Conservation (phyloP, 768 basidiomycete species). For the Collybia sordida region DNA sequence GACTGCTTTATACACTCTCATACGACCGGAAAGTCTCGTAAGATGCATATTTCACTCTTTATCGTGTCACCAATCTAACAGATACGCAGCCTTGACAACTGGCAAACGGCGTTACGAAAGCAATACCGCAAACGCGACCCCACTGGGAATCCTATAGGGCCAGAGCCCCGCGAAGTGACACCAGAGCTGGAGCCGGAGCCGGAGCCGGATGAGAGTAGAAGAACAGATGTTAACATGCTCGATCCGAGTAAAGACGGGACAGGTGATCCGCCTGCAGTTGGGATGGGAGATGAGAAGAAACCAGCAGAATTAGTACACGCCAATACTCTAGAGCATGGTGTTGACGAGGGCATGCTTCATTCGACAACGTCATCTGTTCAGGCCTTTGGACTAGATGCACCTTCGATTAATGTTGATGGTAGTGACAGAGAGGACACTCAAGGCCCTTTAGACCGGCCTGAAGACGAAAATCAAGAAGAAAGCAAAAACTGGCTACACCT, state of each 20-base stretch:
- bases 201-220: slow-evolving; percentile 18
- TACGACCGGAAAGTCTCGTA: slow-evolving; percentile 69
- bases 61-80: slow-evolving; percentile 15
- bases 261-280: too few relatives aligned
- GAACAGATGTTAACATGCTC: background rate
- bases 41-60: slow-evolving; percentile 1
- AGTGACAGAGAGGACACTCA: background rate
- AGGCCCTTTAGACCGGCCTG: background rate
- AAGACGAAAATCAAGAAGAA: slow-evolving; percentile 33
- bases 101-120: slow-evolving; percentile 75
- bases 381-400: slow-evolving; percentile 15
- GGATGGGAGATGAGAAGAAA: background rate
- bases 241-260: too few relatives aligned
- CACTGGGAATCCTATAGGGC: slow-evolving; percentile 68
- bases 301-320: slow-evolving; percentile 13
- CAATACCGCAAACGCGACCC: slow-evolving; percentile 79
- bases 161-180: slow-evolving; percentile 41
- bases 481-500: slow-evolving; percentile 71
- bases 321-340: slow-evolving; percentile 17
- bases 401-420: too few relatives aligned
- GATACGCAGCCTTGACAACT: slow-evolving; percentile 60
- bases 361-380: slow-evolving; percentile 12
- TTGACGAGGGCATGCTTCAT: slow-evolving; percentile 13
- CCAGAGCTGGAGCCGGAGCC: slow-evolving; percentile 24
- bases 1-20: slow-evolving; percentile 70